Conservation (phyloP, 2,329 filamentous ascomycete genomes). For the Aspergillus viridinutans region DNA sequence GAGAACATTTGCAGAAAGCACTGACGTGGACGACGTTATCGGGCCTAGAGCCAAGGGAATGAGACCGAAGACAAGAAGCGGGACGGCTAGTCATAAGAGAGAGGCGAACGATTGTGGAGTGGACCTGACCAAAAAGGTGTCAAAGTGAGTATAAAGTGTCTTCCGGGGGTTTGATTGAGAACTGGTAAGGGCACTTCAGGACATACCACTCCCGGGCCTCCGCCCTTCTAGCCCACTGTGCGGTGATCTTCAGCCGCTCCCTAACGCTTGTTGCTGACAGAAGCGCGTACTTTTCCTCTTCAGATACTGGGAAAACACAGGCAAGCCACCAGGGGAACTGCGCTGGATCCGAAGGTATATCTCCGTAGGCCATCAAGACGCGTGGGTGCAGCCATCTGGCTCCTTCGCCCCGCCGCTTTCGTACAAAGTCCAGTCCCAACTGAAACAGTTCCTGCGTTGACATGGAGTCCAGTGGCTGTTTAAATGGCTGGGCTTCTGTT, state of each 20-base stretch:
- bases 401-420: slow-evolving; percentile 62
- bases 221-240: slow-evolving; percentile 70
- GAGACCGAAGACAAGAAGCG: slow-evolving; percentile 32
- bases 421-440: slow-evolving; percentile 63
- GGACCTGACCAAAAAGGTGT: slow-evolving; percentile 20
- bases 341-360: slow-evolving; percentile 70
- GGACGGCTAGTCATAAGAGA: slow-evolving; percentile 44
- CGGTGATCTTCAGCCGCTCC: slow-evolving; percentile 77
- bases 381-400: slow-evolving; percentile 71
- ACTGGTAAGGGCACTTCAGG: neutral
- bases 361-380: slow-evolving; percentile 70
- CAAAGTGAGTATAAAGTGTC: slow-evolving; percentile 9
- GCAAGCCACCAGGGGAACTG: slow-evolving; percentile 89
- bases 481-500: slow-evolving; percentile 16
- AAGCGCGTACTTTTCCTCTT: slow-evolving; percentile 74
- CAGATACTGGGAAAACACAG: slow-evolving; percentile 70
- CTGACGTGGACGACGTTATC: slow-evolving; percentile 15
- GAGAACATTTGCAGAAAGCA: slow-evolving; percentile 23
- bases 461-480: slow-evolving; percentile 45
- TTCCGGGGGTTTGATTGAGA: neutral
- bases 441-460: slow-evolving; percentile 68
- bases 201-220: slow-evolving; percentile 68
- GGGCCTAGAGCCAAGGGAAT: slow-evolving; percentile 26
- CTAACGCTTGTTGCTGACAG: slow-evolving; percentile 71
- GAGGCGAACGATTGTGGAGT: slow-evolving; percentile 31